Evolutionary conservation across 1,284 basidiomycete genomes (phyloP).

Genomic region (Apiotrichum gamsii): DNA sequence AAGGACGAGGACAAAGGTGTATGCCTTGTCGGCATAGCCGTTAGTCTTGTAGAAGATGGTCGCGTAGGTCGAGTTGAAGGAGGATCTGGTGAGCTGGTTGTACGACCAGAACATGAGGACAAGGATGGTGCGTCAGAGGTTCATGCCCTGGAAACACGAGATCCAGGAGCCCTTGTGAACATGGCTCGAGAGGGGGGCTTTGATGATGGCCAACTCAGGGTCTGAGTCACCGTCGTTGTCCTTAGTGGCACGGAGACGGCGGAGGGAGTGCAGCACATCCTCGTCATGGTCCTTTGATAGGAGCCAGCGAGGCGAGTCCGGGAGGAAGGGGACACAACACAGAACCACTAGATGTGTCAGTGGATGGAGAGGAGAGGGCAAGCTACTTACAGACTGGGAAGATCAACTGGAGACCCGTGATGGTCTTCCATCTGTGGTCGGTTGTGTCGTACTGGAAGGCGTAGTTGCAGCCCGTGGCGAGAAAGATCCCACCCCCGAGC

Average conservation of each 20-base stretch:
- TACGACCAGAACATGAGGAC: slow-evolving; percentile 8
- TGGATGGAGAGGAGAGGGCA: no score
- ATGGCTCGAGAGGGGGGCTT: neutral
- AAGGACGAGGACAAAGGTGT: no score
- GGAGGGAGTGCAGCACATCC: slow-evolving; percentile 21
- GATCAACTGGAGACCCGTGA: slow-evolving; percentile 6
- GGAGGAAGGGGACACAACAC: slow-evolving; percentile 8
- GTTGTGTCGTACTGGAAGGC: slow-evolving; percentile 8
- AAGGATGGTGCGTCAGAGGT: slow-evolving; percentile 9
- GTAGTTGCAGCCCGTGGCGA: slow-evolving; percentile 12
- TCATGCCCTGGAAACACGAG: slow-evolving; percentile 6
- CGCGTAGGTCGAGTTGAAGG: slow-evolving; percentile 8
- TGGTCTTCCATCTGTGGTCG: neutral
- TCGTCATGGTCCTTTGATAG: slow-evolving; percentile 25
- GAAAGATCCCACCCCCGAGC: slow-evolving; percentile 3
- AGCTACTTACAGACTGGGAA: slow-evolving; percentile 2
- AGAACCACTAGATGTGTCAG: slow-evolving; percentile 3
- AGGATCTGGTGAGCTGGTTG: slow-evolving; percentile 11
- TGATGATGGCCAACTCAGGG: slow-evolving; percentile 6
- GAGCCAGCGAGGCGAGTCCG: slow-evolving; percentile 33
- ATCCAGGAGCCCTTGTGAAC: slow-evolving; percentile 12
- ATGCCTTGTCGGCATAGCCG: slow-evolving; percentile 7
- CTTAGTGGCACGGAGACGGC: neutral
- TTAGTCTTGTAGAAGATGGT: slow-evolving; percentile 7
- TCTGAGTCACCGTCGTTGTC: neutral